Evolutionary conservation across 495 filamentous ascomycete species (phyloP).

Genomic region (Penicillium canescens): DNA sequence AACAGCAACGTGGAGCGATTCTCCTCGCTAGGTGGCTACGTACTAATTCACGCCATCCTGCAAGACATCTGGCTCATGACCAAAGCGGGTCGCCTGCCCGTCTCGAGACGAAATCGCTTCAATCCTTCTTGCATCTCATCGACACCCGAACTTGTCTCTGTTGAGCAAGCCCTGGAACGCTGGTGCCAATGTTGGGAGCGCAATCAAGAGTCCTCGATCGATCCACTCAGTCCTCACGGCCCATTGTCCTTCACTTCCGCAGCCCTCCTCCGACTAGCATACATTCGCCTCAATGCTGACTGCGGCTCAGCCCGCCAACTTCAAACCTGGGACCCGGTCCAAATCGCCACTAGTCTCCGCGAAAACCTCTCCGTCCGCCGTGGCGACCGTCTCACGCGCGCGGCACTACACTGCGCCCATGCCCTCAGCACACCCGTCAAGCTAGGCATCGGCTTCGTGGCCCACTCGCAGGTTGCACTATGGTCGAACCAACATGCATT

Average conservation of each 20-base stretch:
- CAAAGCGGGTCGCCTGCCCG: constrained; percentile 50
- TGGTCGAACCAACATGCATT: constrained; percentile 75
- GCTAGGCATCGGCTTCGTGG: constrained; percentile 67
- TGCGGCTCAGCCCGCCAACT: constrained; percentile 61
- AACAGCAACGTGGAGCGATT: constrained; percentile 27
- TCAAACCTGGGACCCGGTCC: constrained; percentile 59
- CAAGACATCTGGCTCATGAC: constrained; percentile 70
- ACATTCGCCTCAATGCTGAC: constrained; percentile 68
- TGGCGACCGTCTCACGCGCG: constrained; percentile 56
- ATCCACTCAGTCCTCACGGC: constrained; percentile 54
- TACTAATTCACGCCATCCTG: constrained; percentile 66
- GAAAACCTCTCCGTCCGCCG: constrained; percentile 59
- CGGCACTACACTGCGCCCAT: constrained; percentile 68
- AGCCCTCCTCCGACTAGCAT: constrained; percentile 63
- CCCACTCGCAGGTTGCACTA: constrained; percentile 64
- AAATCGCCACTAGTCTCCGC: constrained; percentile 59
- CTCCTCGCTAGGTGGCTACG: constrained; percentile 66
- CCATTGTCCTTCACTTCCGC: constrained; percentile 68
- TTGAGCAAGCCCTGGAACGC: constrained; percentile 58
- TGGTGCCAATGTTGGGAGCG: constrained; percentile 66
- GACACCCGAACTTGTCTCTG: constrained; percentile 54
- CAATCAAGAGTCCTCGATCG: constrained; percentile 52
- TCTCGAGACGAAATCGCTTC: constrained; percentile 46
- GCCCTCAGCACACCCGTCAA: constrained; percentile 68
- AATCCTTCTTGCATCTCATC: constrained; percentile 22